Evolutionary conservation across 805 yeast genomes (phyloP), one percentile per base, ranked within the genome.

Genomic region (Osmozyma mogii): DNA sequence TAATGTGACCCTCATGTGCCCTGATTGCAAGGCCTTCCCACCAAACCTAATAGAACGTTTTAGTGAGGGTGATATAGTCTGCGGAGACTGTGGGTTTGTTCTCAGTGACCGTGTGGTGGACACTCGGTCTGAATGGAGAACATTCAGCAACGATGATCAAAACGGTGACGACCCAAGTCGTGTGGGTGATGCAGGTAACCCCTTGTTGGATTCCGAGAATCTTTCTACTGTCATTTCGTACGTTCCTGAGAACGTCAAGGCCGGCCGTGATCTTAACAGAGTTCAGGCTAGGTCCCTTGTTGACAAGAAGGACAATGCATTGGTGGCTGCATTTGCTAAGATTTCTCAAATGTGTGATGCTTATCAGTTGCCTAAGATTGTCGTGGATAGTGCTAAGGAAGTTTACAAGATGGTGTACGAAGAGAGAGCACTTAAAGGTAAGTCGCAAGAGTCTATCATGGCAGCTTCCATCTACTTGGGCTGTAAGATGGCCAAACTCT

Each of bases 81-180:
- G 98, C 63, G 97, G 95, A 2, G 70, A 87, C 38, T 92, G 98
- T 65, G 98, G 98, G 3, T 65, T 92, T 34, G 97, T 89, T 1
- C 70, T 92, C 15, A 84, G 95, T 44, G 95, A 87, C 52, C 70
- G 88, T 40, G 78, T 89, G 29, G 95, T 89, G 17, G 98, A 89
- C 49, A 88, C 95, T 4, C 70, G 97, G 43, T 84, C 96, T 1
- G 98, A 89, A 65, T 89, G 98, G 98, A 83, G 98, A 65, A 92
- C 98, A 2, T 89, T 89, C 55, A 80, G 94, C 36, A 92, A 92
- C 52, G 98, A 89, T 54, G 98, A 89, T 56, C 97, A 89, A 55
- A 92, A 89, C 45, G 95, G 94, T 46, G 96, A 87, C 56, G 98
- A 89, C 54, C 98, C 98, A 4, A 79, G 92, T 42, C 97, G 98